A percentile compares a stretch with the other conserved stretches of the same genome.
Conservation (phyloP, 768 basidiomycete species). For the Leccinum olivaceopallidum region DNA sequence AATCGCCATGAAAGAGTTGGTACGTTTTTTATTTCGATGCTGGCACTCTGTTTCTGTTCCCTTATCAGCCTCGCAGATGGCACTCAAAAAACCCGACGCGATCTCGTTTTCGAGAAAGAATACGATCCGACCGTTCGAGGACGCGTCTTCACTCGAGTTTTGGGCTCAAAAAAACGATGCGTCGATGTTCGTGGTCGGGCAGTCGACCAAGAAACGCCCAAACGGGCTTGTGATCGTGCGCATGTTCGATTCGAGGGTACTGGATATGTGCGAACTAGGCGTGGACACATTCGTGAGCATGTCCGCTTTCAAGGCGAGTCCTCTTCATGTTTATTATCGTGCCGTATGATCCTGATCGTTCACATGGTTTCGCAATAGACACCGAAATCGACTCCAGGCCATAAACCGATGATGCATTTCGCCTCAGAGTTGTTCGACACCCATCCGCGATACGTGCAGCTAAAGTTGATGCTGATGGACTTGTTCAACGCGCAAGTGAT, state of each 20-base stretch:
- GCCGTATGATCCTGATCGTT: neutral
- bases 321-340: neutral
- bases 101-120: slow-evolving; percentile 97
- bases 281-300: slow-evolving; percentile 81
- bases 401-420: slow-evolving; percentile 93
- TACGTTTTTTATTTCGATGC: slow-evolving; percentile 37
- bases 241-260: slow-evolving; percentile 80
- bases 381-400: slow-evolving; percentile 84
- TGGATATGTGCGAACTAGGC: slow-evolving; percentile 96
- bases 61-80: slow-evolving; percentile 58
- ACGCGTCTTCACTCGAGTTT: slow-evolving; percentile 79
- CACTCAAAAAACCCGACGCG: slow-evolving; percentile 87
- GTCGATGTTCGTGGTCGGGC: slow-evolving; percentile 84
- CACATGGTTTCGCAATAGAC: slow-evolving; percentile 43
- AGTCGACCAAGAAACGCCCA: slow-evolving; percentile 93
- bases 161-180: slow-evolving; percentile 96
- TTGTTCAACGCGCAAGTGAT: slow-evolving; percentile 90
- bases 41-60: neutral
- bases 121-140: slow-evolving; percentile 86
- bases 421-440: slow-evolving; percentile 94
- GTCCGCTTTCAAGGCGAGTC: slow-evolving; percentile 76
- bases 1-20: slow-evolving; percentile 85
- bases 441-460: slow-evolving; percentile 87
- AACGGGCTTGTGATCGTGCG: slow-evolving; percentile 82
- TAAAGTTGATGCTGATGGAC: slow-evolving; percentile 89